phyloP scores from a whole-genome alignment of 331 rosid genomes.

The Pyracantha coccinea region DNA sequence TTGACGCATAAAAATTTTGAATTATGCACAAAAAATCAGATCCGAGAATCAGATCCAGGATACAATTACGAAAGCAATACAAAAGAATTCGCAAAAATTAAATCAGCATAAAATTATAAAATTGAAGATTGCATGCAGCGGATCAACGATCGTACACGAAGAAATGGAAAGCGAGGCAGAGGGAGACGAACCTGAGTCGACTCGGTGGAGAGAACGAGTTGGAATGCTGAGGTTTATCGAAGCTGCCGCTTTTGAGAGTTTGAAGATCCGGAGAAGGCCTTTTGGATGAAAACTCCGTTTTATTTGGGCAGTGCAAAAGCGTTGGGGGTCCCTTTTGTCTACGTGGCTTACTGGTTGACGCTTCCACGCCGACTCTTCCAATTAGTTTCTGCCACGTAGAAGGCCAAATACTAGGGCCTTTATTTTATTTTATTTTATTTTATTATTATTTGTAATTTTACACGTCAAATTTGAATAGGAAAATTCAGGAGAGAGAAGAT shows the following conservation, averaged over 20 bases:
- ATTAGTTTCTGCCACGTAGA: constrained; percentile 11
- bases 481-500: too few species aligned
- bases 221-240: background rate
- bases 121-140: background rate
- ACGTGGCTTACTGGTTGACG: background rate
- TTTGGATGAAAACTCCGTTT: background rate
- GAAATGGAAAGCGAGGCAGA: background rate
- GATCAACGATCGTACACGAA: constrained; percentile 1
- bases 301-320: background rate
- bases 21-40: background rate
- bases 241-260: background rate
- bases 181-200: constrained; percentile 15
- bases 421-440: too few species aligned
- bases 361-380: constrained; percentile 17
- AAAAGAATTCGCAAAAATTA: background rate
- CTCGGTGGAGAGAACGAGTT: background rate
- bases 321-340: background rate
- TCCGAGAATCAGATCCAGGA: background rate
- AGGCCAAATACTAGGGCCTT: too few species aligned
- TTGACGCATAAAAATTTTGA: background rate
- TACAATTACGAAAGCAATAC: background rate
- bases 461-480: too few species aligned
- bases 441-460: too few species aligned
- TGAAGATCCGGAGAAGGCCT: background rate
- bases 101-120: background rate